Evolutionary conservation across 768 basidiomycete genomes (phyloP), one percentile per base, ranked within the genome.

Genomic region (Boletus subparvulus): DNA sequence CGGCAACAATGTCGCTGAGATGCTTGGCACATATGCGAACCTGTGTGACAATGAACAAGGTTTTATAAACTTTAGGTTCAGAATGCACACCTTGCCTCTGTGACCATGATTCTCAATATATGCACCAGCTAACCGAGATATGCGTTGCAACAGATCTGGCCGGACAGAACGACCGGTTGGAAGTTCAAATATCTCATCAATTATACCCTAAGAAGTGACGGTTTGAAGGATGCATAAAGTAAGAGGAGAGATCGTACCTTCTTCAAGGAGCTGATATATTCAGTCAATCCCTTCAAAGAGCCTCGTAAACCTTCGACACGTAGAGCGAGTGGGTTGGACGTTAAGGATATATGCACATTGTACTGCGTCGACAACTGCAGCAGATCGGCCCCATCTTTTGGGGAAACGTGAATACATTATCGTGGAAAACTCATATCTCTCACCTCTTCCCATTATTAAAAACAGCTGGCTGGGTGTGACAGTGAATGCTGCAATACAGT

Each of bases 391-490:
- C 89, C 89, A 67, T 90, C 90, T 90, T 42, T 28, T 37, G 47
- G 24, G 13, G 10, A 59, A 50, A 56, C 7, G 40, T 62, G 47
- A 64, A 55, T 39, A n/a, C 32, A 60, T 12, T 32, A 53, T 54
- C 26, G 33, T n/a, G 16, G 7, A 32, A 47, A 55, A 41, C 10
- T 19, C 9, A 5, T 44, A 37, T 37, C 43, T 49, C 59, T 48
- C 32, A 87, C 90, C 86, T 80, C 80, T 85, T 40, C 89, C 89
- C 58, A 92, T 78, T 32, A 91, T 76, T 32, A 91, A 66, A 66
- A 91, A 89, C 7, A 89, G 76, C 61, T 88, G 78, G 48, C 77
- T 79, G 4, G 83, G 78, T 17, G 76, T 78, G 55, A 92, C 71
- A 33, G 78, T 70, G 62, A 87, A 81, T 3, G 69, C 90, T 91